These are phyloP conservation scores for Lablab purpureus DNA, from an alignment of 306 rosid species.

Conservation along the genomic window DNA sequence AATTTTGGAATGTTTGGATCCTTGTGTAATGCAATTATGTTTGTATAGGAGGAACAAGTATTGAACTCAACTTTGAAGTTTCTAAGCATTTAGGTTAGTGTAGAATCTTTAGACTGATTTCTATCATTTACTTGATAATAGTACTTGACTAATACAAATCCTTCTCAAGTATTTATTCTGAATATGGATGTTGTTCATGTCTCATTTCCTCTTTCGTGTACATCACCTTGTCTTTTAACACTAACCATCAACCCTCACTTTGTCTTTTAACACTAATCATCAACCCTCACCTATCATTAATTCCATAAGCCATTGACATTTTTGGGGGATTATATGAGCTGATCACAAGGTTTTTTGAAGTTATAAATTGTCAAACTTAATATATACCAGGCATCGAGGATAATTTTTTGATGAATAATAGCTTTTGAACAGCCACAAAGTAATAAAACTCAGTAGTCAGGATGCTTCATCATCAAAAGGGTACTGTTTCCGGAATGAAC, in stretches of 20 bases:
- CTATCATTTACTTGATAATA: not conserved
- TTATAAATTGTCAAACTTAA: not conserved
- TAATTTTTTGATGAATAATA: constrained; percentile 4
- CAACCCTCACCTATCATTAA: constrained; percentile 4
- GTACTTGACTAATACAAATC: not conserved
- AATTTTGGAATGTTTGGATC: constrained; percentile 14
- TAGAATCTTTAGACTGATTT: constrained; percentile 3
- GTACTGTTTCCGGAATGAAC: constrained; percentile 14
- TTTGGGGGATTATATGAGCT: not conserved
- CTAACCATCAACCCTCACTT: constrained; percentile 14
- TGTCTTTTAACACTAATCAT: not conserved
- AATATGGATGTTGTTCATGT: constrained; percentile 10
- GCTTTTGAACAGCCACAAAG: not conserved
- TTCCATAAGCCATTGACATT: constrained; percentile 1
- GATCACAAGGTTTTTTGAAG: constrained; percentile 2
- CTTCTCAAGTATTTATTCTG: constrained; percentile 13
- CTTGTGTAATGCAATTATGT: not conserved
- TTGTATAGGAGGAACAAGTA: constrained; percentile 6
- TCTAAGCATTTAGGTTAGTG: constrained; percentile 10
- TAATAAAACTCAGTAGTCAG: not conserved
- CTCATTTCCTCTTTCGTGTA: constrained; percentile 4
- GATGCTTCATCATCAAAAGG: constrained; percentile 19
- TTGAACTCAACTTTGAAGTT: constrained; percentile 12
- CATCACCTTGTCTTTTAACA: not conserved
- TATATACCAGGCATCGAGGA: not conserved